Percentiles rank a stretch among this genome's conserved stretches.
Evolutionary conservation across 805 yeast genomes (phyloP).

Genomic region (Myxozyma neglecta): DNA sequence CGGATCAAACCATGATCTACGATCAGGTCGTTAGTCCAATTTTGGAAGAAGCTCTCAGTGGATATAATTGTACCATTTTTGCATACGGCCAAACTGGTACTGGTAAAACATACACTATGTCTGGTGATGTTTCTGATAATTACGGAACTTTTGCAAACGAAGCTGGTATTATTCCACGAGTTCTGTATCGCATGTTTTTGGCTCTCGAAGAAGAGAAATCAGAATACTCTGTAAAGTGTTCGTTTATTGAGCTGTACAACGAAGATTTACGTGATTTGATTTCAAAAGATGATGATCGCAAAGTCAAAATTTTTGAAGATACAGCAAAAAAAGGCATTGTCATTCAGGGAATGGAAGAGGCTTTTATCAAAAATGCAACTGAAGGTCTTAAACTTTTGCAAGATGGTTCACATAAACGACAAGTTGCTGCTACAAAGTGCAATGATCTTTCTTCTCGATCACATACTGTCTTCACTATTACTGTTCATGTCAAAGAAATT

Average conservation of each 20-base stretch:
- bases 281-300: constrained; percentile 47
- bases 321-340: constrained; percentile 46
- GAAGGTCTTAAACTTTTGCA: constrained; percentile 55
- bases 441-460: constrained; percentile 78
- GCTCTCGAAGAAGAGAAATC: constrained; percentile 43
- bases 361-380: constrained; percentile 50
- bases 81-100: constrained; percentile 82
- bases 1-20: constrained; percentile 68
- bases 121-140: constrained; percentile 36
- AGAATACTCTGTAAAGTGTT: constrained; percentile 70
- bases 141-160: constrained; percentile 39
- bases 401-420: constrained; percentile 61
- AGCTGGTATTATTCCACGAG: constrained; percentile 68
- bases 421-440: constrained; percentile 75
- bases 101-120: constrained; percentile 58
- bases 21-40: constrained; percentile 65
- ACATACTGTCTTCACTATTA: constrained; percentile 76
- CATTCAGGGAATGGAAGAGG: constrained; percentile 60
- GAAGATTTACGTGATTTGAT: constrained; percentile 80
- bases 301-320: constrained; percentile 59
- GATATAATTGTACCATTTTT: constrained; percentile 73
- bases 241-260: constrained; percentile 82
- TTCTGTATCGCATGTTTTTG: constrained; percentile 56
- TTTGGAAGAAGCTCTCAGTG: constrained; percentile 67
- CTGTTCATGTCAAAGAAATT: constrained; percentile 54